These are phyloP conservation scores for Aspergillus sclerotiicarbonarius DNA, from an alignment of 495 filamentous ascomycete species.

Conservation along the genomic window DNA sequence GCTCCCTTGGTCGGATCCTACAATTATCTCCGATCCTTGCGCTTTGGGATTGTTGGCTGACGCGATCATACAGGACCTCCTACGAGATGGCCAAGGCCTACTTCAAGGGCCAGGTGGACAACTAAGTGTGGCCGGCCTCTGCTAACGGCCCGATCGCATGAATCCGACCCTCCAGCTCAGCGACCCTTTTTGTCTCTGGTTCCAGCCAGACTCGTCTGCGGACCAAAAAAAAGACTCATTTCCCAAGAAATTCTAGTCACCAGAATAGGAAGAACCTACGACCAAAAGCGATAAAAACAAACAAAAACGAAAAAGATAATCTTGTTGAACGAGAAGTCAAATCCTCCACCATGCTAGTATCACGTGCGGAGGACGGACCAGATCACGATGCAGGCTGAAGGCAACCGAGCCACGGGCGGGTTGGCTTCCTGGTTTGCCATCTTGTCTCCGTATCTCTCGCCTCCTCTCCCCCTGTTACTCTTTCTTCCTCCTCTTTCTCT, in stretches of 20 bases:
- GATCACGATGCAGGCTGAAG: too few species aligned
- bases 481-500: not conserved
- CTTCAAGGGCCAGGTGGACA: conserved; percentile 51
- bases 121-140: conserved; percentile 17
- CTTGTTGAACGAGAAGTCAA: conserved; percentile 1
- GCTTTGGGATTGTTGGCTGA: conserved; percentile 8
- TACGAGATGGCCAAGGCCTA: conserved; percentile 80
- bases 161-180: conserved; percentile 12
- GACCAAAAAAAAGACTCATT: conserved; percentile 6
- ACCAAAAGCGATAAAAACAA: not conserved
- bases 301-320: not conserved
- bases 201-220: not conserved
- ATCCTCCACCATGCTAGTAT: not conserved
- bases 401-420: not conserved
- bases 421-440: not conserved
- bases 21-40: conserved; percentile 7
- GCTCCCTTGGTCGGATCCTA: conserved; percentile 10
- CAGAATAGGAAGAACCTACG: conserved; percentile 6
- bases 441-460: not conserved
- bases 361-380: not conserved
- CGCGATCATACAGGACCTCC: conserved; percentile 54
- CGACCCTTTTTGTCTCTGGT: conserved; percentile 1
- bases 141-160: conserved; percentile 17
- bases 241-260: not conserved
- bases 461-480: not conserved